phyloP scores from a whole-genome alignment of 768 basidiomycete genomes.

The Mycena sanguinolenta region DNA sequence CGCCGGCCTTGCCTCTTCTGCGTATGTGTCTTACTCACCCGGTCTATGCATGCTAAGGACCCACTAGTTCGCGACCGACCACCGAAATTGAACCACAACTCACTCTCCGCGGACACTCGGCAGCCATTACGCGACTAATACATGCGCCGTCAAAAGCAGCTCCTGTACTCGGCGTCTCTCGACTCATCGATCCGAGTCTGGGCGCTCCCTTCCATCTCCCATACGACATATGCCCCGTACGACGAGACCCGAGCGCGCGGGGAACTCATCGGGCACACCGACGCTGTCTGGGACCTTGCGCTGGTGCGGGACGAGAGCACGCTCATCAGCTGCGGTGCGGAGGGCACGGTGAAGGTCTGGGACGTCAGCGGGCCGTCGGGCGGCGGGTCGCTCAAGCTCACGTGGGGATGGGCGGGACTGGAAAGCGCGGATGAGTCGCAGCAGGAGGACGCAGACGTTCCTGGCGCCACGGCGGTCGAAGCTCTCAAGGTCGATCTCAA shows the following conservation, averaged over 20 bases:
- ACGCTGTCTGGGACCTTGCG: slow-evolving; percentile 96
- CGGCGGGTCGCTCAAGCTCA: slow-evolving; percentile 75
- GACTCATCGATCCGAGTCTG: slow-evolving; percentile 95
- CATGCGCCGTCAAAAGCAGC: slow-evolving; percentile 80
- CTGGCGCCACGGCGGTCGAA: slow-evolving; percentile 87
- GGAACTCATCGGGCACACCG: slow-evolving; percentile 91
- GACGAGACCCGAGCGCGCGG: slow-evolving; percentile 84
- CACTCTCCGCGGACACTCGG: slow-evolving; percentile 94
- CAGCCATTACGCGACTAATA: slow-evolving; percentile 88
- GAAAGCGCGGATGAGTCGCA: slow-evolving; percentile 62
- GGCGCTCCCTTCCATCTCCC: slow-evolving; percentile 80
- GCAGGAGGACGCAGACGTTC: slow-evolving; percentile 63
- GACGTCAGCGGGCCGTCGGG: slow-evolving; percentile 80
- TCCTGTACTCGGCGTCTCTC: slow-evolving; percentile 92
- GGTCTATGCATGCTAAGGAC: slow-evolving; percentile 23
- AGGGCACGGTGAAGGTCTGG: slow-evolving; percentile 95
- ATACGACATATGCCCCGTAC: slow-evolving; percentile 93
- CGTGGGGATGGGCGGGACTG: slow-evolving; percentile 85
- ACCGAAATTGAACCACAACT: slow-evolving; percentile 94
- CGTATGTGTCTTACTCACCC: slow-evolving; percentile 64
- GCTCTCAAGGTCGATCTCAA: slow-evolving; percentile 86
- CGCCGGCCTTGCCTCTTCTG: slow-evolving; percentile 77
- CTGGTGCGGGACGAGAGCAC: slow-evolving; percentile 86
- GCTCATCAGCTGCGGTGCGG: slow-evolving; percentile 91
- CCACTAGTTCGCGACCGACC: slow-evolving; percentile 70